These are phyloP conservation scores for Cordia subcordata DNA, from an alignment of 257 asterid genomes.

Conservation along the genomic window DNA sequence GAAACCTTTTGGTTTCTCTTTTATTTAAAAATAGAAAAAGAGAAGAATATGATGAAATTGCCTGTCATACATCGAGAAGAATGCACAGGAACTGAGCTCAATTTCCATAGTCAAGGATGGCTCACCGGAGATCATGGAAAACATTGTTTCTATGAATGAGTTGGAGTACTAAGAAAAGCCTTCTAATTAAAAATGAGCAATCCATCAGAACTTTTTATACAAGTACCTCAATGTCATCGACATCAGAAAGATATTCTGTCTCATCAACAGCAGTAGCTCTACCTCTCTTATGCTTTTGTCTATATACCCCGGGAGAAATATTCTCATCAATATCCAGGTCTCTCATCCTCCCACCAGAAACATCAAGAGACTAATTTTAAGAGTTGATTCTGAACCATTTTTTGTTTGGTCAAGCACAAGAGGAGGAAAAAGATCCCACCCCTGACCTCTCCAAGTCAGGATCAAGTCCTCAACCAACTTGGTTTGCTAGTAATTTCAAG, in stretches of 20 bases:
- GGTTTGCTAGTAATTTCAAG: background rate
- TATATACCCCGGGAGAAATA: slow-evolving; percentile 9
- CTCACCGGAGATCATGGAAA: no score
- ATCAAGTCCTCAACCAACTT: no score
- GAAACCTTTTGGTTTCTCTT: no score
- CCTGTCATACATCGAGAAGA: no score
- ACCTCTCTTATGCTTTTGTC: slow-evolving; percentile 12
- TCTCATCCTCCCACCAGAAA: slow-evolving; percentile 30
- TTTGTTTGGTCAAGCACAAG: background rate
- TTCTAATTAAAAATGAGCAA: background rate
- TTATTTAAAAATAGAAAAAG: no score
- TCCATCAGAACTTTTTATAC: background rate
- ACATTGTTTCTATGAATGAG: no score
- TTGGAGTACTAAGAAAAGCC: background rate
- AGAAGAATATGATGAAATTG: no score
- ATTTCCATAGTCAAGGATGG: no score
- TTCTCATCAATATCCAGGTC: slow-evolving; percentile 10
- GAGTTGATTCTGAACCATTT: background rate
- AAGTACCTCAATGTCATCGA: slow-evolving; percentile 57
- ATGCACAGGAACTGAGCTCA: no score
- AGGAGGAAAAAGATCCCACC: no score
- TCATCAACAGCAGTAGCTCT: slow-evolving; percentile 14
- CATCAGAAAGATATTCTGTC: slow-evolving; percentile 34
- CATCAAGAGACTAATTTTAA: background rate
- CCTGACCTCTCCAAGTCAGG: no score